Evolutionary conservation across 228 moss, liverwort and hornwort species (phyloP).

Genomic region (Sphagnum fallax): DNA sequence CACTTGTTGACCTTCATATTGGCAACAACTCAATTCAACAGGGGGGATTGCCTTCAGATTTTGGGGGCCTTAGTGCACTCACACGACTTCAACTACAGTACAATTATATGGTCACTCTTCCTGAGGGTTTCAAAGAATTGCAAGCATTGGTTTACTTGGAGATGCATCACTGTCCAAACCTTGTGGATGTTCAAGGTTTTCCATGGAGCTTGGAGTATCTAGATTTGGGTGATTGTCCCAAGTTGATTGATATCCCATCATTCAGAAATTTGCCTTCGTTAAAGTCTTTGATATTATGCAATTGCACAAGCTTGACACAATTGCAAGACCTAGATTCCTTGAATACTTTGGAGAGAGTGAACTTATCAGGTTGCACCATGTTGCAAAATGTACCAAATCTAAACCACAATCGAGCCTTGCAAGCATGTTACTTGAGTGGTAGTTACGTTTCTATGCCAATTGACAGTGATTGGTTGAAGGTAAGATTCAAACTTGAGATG

Average conservation of each 20-base stretch:
- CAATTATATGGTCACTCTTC: background rate
- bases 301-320: conserved; percentile 12
- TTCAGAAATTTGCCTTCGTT: conserved; percentile 6
- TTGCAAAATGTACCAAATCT: background rate
- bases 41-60: too few relatives aligned
- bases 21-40: too few relatives aligned
- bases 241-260: background rate
- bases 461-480: conserved; percentile 4
- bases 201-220: conserved; percentile 12
- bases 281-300: conserved; percentile 5
- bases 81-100: too few relatives aligned
- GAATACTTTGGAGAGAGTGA: background rate
- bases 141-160: conserved; percentile 5
- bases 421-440: background rate
- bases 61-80: background rate
- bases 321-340: conserved; percentile 9
- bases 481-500: background rate
- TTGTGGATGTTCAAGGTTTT: conserved; percentile 10
- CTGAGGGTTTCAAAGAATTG: conserved; percentile 9
- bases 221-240: conserved; percentile 12
- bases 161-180: conserved; percentile 9
- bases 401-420: background rate
- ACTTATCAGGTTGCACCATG: conserved; percentile 2
- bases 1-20: background rate
- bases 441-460: background rate